These are phyloP conservation scores for Paracorniculantispora psalliotae DNA, from an alignment of 2,329 filamentous ascomycete species.

Conservation along the genomic window DNA sequence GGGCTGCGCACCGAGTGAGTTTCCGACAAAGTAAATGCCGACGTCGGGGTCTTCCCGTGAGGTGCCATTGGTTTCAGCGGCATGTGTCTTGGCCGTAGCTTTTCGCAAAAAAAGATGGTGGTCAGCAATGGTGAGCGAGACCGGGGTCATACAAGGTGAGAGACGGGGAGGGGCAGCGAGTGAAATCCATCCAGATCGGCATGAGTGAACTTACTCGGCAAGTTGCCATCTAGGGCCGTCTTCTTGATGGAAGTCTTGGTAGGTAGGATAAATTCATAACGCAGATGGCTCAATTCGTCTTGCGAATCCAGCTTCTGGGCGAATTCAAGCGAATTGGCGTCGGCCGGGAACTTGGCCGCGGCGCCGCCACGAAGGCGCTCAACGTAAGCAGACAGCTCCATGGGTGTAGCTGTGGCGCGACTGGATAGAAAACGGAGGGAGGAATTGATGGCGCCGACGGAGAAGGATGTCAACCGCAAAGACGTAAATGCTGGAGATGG, in stretches of 20 bases:
- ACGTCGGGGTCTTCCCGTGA: constrained; percentile 29
- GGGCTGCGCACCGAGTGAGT: constrained; percentile 83
- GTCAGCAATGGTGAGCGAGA: background rate
- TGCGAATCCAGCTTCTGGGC: constrained; percentile 51
- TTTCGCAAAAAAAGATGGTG: background rate
- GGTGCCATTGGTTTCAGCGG: constrained; percentile 16
- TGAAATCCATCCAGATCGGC: background rate
- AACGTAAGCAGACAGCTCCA: constrained; percentile 36
- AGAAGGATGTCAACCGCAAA: background rate
- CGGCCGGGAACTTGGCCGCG: constrained; percentile 40
- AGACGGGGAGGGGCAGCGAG: background rate
- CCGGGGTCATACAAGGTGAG: background rate
- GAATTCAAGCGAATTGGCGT: constrained; percentile 44
- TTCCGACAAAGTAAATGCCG: constrained; percentile 78
- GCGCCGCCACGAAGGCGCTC: constrained; percentile 37
- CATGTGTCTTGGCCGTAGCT: constrained; percentile 17
- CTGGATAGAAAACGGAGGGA: background rate
- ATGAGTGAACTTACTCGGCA: constrained; percentile 30
- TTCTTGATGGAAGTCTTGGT: constrained; percentile 66
- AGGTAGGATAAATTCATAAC: constrained; percentile 72
- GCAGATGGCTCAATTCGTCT: constrained; percentile 56
- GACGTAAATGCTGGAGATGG: background rate
- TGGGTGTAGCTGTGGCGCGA: constrained; percentile 17
- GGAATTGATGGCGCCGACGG: background rate
- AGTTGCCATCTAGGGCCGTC: constrained; percentile 46